phyloP scores from a whole-genome alignment of 2,329 filamentous ascomycete genomes.

The Helotiales sp. region DNA sequence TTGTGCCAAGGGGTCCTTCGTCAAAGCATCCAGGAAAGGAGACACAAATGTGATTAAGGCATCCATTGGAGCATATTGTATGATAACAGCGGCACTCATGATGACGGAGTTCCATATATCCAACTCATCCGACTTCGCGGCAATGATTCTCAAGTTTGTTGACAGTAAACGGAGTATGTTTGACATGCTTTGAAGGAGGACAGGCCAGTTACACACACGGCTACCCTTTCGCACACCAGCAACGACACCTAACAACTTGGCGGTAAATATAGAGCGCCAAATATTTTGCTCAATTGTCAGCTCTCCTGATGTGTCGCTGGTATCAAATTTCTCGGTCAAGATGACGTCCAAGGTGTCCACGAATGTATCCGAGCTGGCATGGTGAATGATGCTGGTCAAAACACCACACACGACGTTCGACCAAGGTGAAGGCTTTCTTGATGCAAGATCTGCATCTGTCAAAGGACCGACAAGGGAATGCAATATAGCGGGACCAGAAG shows the following conservation, averaged over 20 bases:
- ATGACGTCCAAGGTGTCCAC: constrained; percentile 64
- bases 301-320: constrained; percentile 41
- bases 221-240: constrained; percentile 80
- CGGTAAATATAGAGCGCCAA: constrained; percentile 47
- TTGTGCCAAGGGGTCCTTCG: constrained; percentile 61
- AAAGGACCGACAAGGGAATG: constrained; percentile 46
- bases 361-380: constrained; percentile 75
- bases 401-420: constrained; percentile 72
- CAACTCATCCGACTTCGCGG: constrained; percentile 34
- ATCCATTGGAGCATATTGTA: constrained; percentile 78
- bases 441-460: constrained; percentile 48
- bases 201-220: constrained; percentile 71
- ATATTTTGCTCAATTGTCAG: constrained; percentile 34
- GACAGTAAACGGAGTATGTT: constrained; percentile 51
- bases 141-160: constrained; percentile 36
- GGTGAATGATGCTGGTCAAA: constrained; percentile 79
- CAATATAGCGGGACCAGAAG: constrained; percentile 56
- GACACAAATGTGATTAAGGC: constrained; percentile 70
- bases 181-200: constrained; percentile 57
- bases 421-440: constrained; percentile 48
- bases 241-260: constrained; percentile 65
- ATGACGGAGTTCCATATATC: constrained; percentile 59
- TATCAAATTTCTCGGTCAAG: constrained; percentile 46
- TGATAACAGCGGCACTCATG: constrained; percentile 62
- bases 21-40: constrained; percentile 63